A percentile compares a stretch with the other conserved stretches of the same genome.
phyloP scores from a whole-genome alignment of 2,329 filamentous ascomycete species.

The Truncatella angustata region DNA sequence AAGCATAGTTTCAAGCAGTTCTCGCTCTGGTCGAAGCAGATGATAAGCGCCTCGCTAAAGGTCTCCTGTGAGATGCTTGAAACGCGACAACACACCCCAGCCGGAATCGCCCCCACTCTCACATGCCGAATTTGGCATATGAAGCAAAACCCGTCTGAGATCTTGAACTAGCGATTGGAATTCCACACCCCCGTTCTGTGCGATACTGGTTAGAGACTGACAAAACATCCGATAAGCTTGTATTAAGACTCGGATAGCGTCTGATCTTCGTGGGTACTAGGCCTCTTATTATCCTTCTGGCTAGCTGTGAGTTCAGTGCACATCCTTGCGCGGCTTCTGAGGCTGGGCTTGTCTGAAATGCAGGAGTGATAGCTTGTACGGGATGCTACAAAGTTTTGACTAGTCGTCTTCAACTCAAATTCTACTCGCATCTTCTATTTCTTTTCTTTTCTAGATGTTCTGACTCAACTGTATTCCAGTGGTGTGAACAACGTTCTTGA shows the following conservation, averaged over 20 bases:
- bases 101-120: background rate
- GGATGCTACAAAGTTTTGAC: background rate
- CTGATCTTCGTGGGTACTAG: background rate
- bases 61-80: background rate
- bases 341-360: background rate
- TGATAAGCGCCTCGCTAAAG: conserved; percentile 2
- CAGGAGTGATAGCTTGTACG: background rate
- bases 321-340: background rate
- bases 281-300: background rate
- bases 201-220: background rate
- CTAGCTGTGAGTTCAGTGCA: background rate
- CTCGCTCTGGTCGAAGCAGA: background rate
- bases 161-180: background rate
- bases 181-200: background rate
- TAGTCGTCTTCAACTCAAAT: background rate
- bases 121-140: background rate
- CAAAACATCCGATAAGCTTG: background rate
- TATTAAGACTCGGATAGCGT: background rate
- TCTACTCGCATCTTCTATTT: background rate
- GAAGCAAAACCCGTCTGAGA: background rate
- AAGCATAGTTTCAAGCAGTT: too few relatives aligned
- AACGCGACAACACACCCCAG: background rate
- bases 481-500: background rate
- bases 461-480: background rate
- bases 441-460: background rate